phyloP scores from a whole-genome alignment of 1,284 basidiomycete genomes.

The Athelia psychrophila region DNA sequence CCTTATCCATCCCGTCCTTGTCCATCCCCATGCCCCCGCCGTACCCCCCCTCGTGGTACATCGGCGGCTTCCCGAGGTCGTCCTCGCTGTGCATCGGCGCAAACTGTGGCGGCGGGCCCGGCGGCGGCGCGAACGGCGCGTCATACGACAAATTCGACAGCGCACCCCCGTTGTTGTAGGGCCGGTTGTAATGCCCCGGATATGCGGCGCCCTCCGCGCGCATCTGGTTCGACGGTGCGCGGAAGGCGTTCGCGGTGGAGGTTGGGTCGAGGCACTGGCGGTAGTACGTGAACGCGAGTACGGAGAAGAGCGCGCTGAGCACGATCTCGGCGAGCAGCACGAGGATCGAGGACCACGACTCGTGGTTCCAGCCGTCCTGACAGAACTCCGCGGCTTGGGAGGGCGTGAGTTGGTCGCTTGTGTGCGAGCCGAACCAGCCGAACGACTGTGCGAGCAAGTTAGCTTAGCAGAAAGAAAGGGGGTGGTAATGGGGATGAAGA shows the following conservation, averaged over 20 bases:
- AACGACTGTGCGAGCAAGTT: neutral
- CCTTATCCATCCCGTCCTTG: constrained; percentile 24
- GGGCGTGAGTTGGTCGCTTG: neutral
- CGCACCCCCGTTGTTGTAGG: constrained; percentile 33
- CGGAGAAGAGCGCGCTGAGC: constrained; percentile 54
- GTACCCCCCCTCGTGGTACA: constrained; percentile 27
- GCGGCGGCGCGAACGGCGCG: constrained; percentile 36
- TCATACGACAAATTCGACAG: constrained; percentile 19
- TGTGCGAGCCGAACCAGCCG: neutral
- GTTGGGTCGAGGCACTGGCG: constrained; percentile 68
- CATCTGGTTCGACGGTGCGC: constrained; percentile 15
- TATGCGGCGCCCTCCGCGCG: constrained; percentile 22
- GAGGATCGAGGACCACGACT: constrained; percentile 61
- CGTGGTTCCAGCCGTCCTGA: constrained; percentile 48
- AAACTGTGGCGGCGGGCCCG: constrained; percentile 42
- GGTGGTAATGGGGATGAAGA: neutral
- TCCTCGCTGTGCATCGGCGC: constrained; percentile 27
- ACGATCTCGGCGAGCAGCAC: constrained; percentile 52
- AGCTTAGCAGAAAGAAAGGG: no score
- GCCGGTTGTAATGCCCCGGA: constrained; percentile 34
- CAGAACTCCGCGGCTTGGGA: constrained; percentile 31
- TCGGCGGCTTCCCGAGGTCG: constrained; percentile 34
- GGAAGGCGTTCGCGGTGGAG: constrained; percentile 26
- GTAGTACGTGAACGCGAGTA: constrained; percentile 65
- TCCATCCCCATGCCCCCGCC: no score